Base-by-base conservation (phyloP, 2,329 filamentous ascomycete genomes). In the Lachnellula occidentalis region DNA sequence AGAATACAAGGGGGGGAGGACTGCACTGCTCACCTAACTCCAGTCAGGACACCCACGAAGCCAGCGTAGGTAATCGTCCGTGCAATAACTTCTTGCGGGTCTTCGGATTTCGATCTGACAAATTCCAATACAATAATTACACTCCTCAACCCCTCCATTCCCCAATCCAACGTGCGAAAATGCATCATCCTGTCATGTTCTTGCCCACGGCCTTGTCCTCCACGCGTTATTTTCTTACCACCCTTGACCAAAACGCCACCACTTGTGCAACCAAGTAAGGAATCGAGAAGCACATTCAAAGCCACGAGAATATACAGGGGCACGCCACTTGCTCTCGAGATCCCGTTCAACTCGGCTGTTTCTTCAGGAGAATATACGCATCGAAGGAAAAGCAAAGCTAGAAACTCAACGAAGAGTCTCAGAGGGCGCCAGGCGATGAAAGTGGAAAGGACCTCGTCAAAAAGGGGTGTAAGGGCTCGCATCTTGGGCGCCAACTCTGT, bases 231-330 rank as follows among this genome's bases (percentile, higher is more conserved):
- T 15, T 53, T 43, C 19, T 15, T 54, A 27, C 56, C 62, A 19
- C 66, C 66, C 34, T 60, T 8, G 0, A 71, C 65, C 34, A 66
- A 58, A 5, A 71, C 70, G 15, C 74, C 80, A 21, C 80, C 80
- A 57, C 80, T 85, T 1, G 83, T 86, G 64, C 85, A 87, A 2
- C 83, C 84, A 69, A 87, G 77, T 36, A 87, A 71, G 5, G 80
- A 69, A 61, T 88, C 85, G 1, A 87, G 72, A 1, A 86, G 68
- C 1, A 81, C 79, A 60, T 87, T 87, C 61, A 85, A 76, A 2
- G 77, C 77, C 2, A 87, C 76, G 0, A 87, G 71, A 0, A 86
- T 68, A 59, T 83, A 81, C 66, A 86, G 71, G 1, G 78, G 73
- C 3, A 87, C 71, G 0, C 74, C 76, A 0, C 75, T 75, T 2